phyloP scores from a whole-genome alignment of 305 asterid species.

The Solanum chacoense region DNA sequence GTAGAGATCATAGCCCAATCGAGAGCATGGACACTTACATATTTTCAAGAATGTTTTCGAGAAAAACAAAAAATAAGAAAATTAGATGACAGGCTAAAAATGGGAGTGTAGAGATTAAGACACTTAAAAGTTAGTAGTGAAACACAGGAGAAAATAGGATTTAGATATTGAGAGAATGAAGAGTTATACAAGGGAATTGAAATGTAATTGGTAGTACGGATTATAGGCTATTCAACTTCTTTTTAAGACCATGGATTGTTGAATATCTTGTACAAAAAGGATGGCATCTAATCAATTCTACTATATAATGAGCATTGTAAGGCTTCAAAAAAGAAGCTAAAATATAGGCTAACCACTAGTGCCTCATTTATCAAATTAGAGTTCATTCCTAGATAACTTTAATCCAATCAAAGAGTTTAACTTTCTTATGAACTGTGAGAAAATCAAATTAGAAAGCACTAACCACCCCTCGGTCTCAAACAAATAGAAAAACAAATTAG shows the following conservation, averaged over 20 bases:
- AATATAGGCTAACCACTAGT: neutral
- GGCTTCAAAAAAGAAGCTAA: neutral
- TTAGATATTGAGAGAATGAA: neutral
- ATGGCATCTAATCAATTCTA: neutral
- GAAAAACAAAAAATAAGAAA: neutral
- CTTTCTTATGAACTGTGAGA: neutral
- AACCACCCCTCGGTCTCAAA: neutral
- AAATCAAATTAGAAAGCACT: neutral
- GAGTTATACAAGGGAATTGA: neutral
- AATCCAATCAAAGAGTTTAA: neutral
- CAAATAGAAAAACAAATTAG: neutral
- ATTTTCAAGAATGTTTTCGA: neutral
- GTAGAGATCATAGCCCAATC: neutral
- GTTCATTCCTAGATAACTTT: neutral
- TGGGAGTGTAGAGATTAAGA: neutral
- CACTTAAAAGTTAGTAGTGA: conserved; percentile 28
- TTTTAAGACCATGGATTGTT: neutral
- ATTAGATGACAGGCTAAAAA: neutral
- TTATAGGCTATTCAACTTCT: neutral
- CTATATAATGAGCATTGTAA: neutral
- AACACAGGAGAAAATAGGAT: neutral
- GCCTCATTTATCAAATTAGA: neutral
- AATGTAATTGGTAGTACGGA: neutral
- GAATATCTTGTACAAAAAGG: neutral
- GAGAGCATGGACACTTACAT: neutral